These are phyloP conservation scores for Rhodomyrtus tomentosa DNA, from an alignment of 345 rosid genomes.

Conservation along the genomic window DNA sequence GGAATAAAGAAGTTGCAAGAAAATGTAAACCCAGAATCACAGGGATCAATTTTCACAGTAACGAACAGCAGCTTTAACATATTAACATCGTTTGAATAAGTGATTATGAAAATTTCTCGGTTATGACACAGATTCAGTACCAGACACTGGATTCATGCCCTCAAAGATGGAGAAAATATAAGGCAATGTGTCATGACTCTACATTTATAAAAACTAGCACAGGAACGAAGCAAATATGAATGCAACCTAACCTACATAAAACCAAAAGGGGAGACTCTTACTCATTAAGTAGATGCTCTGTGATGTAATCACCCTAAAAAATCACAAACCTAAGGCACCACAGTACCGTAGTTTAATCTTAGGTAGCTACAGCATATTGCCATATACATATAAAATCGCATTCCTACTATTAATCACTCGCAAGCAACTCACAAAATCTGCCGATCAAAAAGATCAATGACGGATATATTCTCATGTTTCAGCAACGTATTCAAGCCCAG, in stretches of 20 bases:
- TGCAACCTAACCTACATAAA: not conserved
- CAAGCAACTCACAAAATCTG: not conserved
- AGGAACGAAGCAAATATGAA: not conserved
- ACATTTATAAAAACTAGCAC: not conserved
- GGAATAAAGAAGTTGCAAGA: not conserved
- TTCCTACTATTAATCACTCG: not conserved
- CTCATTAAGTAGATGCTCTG: not conserved
- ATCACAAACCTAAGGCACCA: not conserved
- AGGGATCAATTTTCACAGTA: not conserved
- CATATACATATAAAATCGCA: not conserved
- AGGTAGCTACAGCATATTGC: not conserved
- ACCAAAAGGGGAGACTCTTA: not conserved
- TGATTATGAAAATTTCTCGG: not conserved
- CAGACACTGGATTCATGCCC: not conserved
- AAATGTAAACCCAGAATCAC: not conserved
- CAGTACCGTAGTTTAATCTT: not conserved
- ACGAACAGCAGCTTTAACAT: not conserved
- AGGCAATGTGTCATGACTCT: not conserved
- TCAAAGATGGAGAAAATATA: not conserved
- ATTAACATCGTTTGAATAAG: not conserved
- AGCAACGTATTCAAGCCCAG: not conserved
- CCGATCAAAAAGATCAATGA: not conserved
- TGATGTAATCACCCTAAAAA: not conserved
- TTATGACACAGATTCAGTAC: not conserved
- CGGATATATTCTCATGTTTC: not conserved